A percentile compares a stretch with the other conserved stretches of the same genome.
These are phyloP conservation scores for Mortierella sp. DNA, from an alignment of 371 early-diverging fungal genomes.

Conservation along the genomic window DNA sequence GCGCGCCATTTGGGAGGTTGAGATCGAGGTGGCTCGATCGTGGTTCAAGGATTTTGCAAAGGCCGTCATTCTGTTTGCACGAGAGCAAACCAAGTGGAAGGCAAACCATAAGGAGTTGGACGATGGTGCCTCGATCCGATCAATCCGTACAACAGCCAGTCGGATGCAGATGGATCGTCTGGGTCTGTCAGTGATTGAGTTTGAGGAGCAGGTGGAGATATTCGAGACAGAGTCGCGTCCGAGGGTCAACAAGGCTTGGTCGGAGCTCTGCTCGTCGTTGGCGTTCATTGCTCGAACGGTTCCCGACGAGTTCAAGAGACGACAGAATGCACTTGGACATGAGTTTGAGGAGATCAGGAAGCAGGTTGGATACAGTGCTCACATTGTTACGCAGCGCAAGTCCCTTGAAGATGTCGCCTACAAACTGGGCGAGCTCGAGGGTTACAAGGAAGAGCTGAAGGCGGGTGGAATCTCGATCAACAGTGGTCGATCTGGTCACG, in stretches of 20 bases:
- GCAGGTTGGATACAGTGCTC: slow-evolving; percentile 41
- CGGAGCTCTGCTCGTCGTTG: slow-evolving; percentile 39
- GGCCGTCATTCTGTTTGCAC: slow-evolving; percentile 48
- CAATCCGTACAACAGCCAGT: slow-evolving; percentile 43
- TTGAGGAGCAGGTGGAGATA: slow-evolving; percentile 47
- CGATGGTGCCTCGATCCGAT: slow-evolving; percentile 39
- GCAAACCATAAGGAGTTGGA: slow-evolving; percentile 35
- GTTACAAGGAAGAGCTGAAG: slow-evolving; percentile 16
- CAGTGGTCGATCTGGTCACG: slow-evolving; percentile 2
- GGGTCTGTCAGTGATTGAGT: slow-evolving; percentile 43
- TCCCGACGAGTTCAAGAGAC: slow-evolving; percentile 42
- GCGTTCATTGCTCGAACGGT: slow-evolving; percentile 31
- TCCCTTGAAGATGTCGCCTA: slow-evolving; percentile 41
- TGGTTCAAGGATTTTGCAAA: slow-evolving; percentile 56
- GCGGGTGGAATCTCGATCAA: slow-evolving; percentile 8
- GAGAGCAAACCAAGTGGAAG: slow-evolving; percentile 42
- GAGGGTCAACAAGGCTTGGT: slow-evolving; percentile 41
- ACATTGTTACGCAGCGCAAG: slow-evolving; percentile 48
- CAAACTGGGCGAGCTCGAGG: slow-evolving; percentile 34
- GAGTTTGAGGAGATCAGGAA: slow-evolving; percentile 52
- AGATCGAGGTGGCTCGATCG: slow-evolving; percentile 44
- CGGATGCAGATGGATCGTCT: slow-evolving; percentile 40
- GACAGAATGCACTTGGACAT: slow-evolving; percentile 24
- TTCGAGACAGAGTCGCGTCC: slow-evolving; percentile 53
- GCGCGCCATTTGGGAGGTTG: slow-evolving; percentile 50